These are phyloP conservation scores for Erysimum cheiranthoides DNA, from an alignment of 345 rosid species.

Conservation along the genomic window DNA sequence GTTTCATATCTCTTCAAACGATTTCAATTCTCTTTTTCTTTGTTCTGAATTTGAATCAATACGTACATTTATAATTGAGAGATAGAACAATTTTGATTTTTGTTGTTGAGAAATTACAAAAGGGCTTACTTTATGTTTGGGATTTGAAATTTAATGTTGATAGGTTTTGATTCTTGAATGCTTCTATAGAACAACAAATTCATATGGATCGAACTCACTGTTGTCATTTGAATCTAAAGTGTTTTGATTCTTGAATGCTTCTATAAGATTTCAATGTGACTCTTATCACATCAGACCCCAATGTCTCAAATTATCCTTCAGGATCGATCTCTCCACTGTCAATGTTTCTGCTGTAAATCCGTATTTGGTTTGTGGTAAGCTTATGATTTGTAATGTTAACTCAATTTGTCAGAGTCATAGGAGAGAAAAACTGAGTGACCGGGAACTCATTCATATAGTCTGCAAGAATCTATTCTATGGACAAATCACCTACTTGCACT, in stretches of 20 bases:
- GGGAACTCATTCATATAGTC: conserved; percentile 55
- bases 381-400: conserved; percentile 10
- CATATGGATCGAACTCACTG: conserved; percentile 16
- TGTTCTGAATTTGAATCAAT: conserved; percentile 27
- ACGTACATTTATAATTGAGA: too few species aligned
- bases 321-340: too few species aligned
- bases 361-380: background rate
- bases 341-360: too few species aligned
- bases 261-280: background rate
- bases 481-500: conserved; percentile 73
- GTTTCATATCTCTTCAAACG: too few species aligned
- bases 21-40: too few species aligned
- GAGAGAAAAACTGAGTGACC: conserved; percentile 61
- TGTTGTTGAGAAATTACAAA: conserved; percentile 4
- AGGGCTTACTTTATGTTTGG: background rate
- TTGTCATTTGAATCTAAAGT: too few species aligned
- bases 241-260: too few species aligned
- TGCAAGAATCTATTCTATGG: conserved; percentile 78
- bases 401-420: conserved; percentile 58
- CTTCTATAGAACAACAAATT: background rate
- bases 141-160: background rate
- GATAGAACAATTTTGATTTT: background rate
- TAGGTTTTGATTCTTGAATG: conserved; percentile 24
- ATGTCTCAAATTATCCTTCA: too few species aligned
- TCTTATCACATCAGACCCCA: background rate